Base-by-base conservation (phyloP, 2,329 filamentous ascomycete genomes). In the Paecilomyces sp. region DNA sequence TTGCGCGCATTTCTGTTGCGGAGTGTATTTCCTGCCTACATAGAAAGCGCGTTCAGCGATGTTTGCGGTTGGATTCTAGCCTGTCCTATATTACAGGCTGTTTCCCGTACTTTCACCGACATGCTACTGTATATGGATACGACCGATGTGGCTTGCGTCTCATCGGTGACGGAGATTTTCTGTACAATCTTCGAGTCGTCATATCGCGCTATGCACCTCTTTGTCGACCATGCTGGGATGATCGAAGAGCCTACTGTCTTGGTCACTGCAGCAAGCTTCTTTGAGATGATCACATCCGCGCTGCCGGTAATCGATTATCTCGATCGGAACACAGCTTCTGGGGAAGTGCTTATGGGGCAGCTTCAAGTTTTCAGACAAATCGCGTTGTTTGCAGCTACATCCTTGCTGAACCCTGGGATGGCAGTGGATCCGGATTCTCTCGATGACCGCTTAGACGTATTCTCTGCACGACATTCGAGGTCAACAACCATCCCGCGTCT, bases 21-120 rank as follows among this genome's bases (percentile, higher is more conserved):
- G 58, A 78, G 77, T 50, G 76, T 86, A 13, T 80, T 86, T 58
- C 84, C 85, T 2, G 79, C 79, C 2, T 87, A 87, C 66, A 73
- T 86, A 28, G 78, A 81, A 63, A 70, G 67, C 1, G 72, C 79
- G 0, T 78, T 85, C 56, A 71, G 66, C 13, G 79, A 76, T 13
- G 64, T 73, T 3, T 72, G 73, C 25, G 80, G 80, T 2, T 84
- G 83, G 78, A 74, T 85, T 18, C 69, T 85, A 3, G 77, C 78
- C 4, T 65, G 74, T 18, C 84, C 85, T 0, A 74, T 86, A 6
- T 66, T 86, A 28, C 72, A 80, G 55, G 80, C 82, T 1, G 72
- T 79, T 13, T 70, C 70, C 0, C 68, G 70, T 5, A 74, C 79
- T 0, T 71, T 83, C 6, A 65, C 74, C 3, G 73, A 77, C 7